Evolutionary conservation across 345 rosid species (phyloP).

Genomic region (Gossypium anomalum): DNA sequence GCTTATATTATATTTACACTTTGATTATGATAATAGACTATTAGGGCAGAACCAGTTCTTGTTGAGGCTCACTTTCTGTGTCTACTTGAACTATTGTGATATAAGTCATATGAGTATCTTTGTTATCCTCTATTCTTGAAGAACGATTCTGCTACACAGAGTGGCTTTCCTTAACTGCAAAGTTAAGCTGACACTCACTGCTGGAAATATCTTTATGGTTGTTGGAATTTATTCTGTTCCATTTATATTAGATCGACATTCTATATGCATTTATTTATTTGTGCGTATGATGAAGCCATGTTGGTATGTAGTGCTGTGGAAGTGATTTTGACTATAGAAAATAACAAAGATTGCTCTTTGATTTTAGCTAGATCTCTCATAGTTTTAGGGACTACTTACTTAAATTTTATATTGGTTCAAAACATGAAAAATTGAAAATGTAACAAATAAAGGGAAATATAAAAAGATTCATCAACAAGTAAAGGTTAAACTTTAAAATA

Average conservation of each 20-base stretch:
- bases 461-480: neutral
- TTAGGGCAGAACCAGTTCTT: conserved; percentile 1
- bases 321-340: neutral
- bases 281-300: neutral
- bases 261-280: neutral
- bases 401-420: neutral
- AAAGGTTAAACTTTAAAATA: neutral
- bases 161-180: neutral
- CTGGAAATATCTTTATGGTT: neutral
- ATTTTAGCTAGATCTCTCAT: neutral
- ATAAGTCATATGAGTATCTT: neutral
- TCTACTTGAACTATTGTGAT: neutral
- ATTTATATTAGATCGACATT: conserved; percentile 8
- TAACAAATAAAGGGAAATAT: neutral
- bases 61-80: neutral
- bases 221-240: neutral
- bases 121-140: neutral
- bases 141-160: neutral
- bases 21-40: conserved; percentile 4
- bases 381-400: neutral
- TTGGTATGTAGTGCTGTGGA: neutral
- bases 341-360: neutral
- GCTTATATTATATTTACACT: neutral
- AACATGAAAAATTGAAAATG: neutral
- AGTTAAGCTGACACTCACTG: neutral